Evolutionary conservation across 2,329 filamentous ascomycete species (phyloP).

Genomic region (Chaetomium globosum): DNA sequence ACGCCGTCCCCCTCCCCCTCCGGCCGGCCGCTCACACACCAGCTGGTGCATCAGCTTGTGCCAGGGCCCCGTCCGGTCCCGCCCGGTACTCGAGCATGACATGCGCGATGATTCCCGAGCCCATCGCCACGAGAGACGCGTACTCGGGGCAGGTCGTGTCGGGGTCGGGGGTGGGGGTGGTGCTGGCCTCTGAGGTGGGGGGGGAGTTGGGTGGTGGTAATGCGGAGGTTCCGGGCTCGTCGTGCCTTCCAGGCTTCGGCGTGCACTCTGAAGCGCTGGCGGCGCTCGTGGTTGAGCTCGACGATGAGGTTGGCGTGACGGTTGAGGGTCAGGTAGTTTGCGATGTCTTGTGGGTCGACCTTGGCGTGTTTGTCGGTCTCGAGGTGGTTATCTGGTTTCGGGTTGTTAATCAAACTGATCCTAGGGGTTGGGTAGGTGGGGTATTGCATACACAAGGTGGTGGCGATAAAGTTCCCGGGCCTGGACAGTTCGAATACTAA

Average conservation of each 20-base stretch:
- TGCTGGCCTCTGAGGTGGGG: background rate
- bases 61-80: slow-evolving; percentile 13
- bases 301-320: slow-evolving; percentile 23
- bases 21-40: slow-evolving; percentile 11
- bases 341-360: slow-evolving; percentile 7
- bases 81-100: slow-evolving; percentile 17
- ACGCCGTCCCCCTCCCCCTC: background rate
- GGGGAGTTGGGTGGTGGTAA: background rate
- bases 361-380: slow-evolving; percentile 9
- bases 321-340: slow-evolving; percentile 15
- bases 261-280: background rate
- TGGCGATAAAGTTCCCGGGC: slow-evolving; percentile 11
- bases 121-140: slow-evolving; percentile 4
- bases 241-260: slow-evolving; percentile 13
- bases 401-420: background rate
- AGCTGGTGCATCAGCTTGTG: slow-evolving; percentile 14
- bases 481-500: slow-evolving; percentile 6
- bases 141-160: slow-evolving; percentile 11
- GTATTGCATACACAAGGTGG: slow-evolving; percentile 4
- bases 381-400: slow-evolving; percentile 16
- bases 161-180: background rate
- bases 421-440: background rate
- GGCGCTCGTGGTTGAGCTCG: slow-evolving; percentile 19
- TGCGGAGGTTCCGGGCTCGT: background rate
- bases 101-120: slow-evolving; percentile 13